Base-by-base conservation (phyloP, 1,284 basidiomycete genomes). In the Cryptococcus amylolentus region DNA sequence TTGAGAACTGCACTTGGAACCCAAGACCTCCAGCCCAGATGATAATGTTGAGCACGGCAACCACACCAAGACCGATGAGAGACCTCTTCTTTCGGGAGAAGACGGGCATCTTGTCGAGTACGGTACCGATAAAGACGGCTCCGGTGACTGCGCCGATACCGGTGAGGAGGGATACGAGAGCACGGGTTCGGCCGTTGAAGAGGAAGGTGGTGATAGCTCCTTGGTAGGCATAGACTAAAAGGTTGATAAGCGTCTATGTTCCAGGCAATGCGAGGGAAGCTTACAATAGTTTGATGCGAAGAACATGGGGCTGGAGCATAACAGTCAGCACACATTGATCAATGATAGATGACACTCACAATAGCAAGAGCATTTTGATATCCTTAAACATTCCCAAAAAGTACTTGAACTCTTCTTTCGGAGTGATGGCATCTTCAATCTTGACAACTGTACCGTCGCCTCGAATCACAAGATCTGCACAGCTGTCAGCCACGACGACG, bases 111-210 rank as follows among this genome's bases (percentile, higher is more conserved):
- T 55, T 52, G 60, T 77, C 76, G 50, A 74, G 67, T 12, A 69
- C 44, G 43, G 67, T 16, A 44, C 76, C 76, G 51, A 77, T 70
- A 39, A 70, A 54, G 47, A 72, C 60, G 14, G 71, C 65, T 14
- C 75, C 77, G 20, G 67, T 35, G 46, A 75, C 71, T 7, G 70
- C 63, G 23, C 72, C 72, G 39, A 69, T 48, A 55, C 66, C 70
- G 37, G 60, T 62, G 20, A 73, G 52, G 12, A 75, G 58, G 7
- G 70, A 63, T 12, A 61, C 58, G 48, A 75, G 68, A 7, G 72
- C 69, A 28, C 72, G 67, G 5, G 70, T 69, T 28, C 71, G 71
- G 38, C 62, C 65, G 52, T 67, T 68, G 63, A 73, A 73, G 42
- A 68, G 57, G 59, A 55, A 58, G 31, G 66, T 58, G 39, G 66